These are phyloP conservation scores for Tolypocladium pustulatum DNA, from an alignment of 2,329 filamentous ascomycete species.

Conservation along the genomic window DNA sequence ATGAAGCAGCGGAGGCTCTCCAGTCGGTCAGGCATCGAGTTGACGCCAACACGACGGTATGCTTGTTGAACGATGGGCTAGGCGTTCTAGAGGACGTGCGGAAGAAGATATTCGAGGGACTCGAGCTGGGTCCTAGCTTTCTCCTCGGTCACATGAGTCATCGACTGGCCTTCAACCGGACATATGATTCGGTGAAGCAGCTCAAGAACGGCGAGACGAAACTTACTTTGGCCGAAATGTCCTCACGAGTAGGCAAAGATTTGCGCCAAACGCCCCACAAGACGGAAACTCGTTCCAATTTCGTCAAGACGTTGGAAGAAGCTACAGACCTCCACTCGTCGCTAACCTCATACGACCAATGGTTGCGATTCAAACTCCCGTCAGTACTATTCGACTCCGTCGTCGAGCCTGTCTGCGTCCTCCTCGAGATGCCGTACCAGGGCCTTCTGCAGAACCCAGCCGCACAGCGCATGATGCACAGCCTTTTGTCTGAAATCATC, in stretches of 20 bases:
- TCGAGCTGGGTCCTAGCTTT: constrained; percentile 58
- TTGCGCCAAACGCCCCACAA: constrained; percentile 8
- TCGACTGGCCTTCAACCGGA: constrained; percentile 30
- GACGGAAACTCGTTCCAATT: constrained; percentile 8
- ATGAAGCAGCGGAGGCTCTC: constrained; percentile 47
- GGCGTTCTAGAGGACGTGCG: constrained; percentile 75
- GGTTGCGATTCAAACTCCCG: constrained; percentile 67
- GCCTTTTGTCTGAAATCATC: constrained; percentile 65
- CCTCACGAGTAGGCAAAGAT: neutral
- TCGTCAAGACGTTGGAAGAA: constrained; percentile 11
- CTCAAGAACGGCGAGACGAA: constrained; percentile 19
- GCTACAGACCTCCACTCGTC: constrained; percentile 12
- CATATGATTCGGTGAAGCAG: constrained; percentile 27
- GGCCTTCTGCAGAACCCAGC: constrained; percentile 57
- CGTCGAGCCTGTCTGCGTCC: constrained; percentile 70
- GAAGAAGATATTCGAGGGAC: constrained; percentile 56
- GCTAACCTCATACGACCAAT: constrained; percentile 21
- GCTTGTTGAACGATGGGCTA: constrained; percentile 72
- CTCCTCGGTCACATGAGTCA: constrained; percentile 56
- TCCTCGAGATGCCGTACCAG: constrained; percentile 68
- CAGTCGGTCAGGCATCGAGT: constrained; percentile 53
- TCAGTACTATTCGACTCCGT: constrained; percentile 65
- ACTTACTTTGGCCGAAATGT: constrained; percentile 15
- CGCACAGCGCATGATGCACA: constrained; percentile 54
- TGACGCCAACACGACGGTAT: constrained; percentile 58